Base-by-base conservation (phyloP, 2,329 filamentous ascomycete genomes). In the Alternaria panax region DNA sequence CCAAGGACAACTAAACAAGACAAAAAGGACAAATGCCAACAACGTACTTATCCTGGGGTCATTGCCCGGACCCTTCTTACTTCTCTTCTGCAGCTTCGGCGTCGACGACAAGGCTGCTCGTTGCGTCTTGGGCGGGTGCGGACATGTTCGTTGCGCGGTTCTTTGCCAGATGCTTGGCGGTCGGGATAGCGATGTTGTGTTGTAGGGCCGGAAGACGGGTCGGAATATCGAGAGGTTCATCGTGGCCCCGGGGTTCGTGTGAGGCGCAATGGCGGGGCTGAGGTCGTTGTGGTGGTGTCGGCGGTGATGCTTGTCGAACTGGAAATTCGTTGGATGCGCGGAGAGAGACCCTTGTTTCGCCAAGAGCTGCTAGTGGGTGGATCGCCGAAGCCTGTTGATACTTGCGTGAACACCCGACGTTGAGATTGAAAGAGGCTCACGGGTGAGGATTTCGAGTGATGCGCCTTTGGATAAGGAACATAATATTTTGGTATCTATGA, bases 41-140 rank as follows among this genome's bases (percentile, higher is more conserved):
- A 40, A 71, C 74, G 54, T 71, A 77, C 75, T 76, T 51, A 77
- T 71, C 47, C 75, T 54, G 1, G 75, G 73, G 60, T 77, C 75
- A 28, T 64, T 68, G 4, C 63, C 61, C 1, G 55, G 57, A 2
- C 59, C 62, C 14, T 72, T 72, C 32, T 70, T 73, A 11, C 56
- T 61, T 1, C 74, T 51, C 60, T 75, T 75, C 52, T 71, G 63
- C 30, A 76, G 34, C 7, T 54, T 64, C 7, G 70, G 51, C 43
- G 75, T 76, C 2, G 74, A 68, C 43, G 74, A 75, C 64, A 77
- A 77, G 43, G 60, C 46, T 1, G 70, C 68, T 59, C 16, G 28
- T 7, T 30, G 48, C 11, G 32, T 18, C n/a, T 54, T 28, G 11
- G 30, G 51, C 27, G 48, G 61, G 18, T 60, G 58, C 8, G n/a